phyloP scores from a whole-genome alignment of 345 rosid genomes.

The Turritis glabra region DNA sequence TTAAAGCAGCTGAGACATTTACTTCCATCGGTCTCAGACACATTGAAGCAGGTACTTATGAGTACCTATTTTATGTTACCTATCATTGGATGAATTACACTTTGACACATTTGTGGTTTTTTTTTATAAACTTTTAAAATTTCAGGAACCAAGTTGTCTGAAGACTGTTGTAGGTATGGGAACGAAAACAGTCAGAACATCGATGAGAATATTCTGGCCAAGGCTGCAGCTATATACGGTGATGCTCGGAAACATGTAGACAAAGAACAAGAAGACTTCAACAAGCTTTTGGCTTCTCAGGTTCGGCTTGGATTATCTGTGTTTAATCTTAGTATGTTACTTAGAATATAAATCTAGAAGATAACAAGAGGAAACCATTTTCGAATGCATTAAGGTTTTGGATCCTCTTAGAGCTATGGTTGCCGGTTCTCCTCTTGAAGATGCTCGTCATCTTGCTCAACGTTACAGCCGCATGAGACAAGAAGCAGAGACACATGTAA shows the following conservation, averaged over 20 bases:
- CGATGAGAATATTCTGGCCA: conserved; percentile 73
- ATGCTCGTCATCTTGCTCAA: conserved; percentile 97
- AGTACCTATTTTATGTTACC: conserved; percentile 1
- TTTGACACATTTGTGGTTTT: neutral
- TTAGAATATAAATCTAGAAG: neutral
- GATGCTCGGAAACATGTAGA: conserved; percentile 88
- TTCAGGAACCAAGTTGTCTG: conserved; percentile 82
- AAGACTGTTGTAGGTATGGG: conserved; percentile 85
- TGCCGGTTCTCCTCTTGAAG: conserved; percentile 75
- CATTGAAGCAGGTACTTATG: conserved; percentile 74
- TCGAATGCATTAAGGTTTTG: conserved; percentile 42
- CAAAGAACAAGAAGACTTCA: conserved; percentile 88
- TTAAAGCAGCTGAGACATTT: conserved; percentile 80
- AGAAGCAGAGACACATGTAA: conserved; percentile 94
- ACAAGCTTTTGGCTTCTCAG: conserved; percentile 72
- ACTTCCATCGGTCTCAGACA: conserved; percentile 75
- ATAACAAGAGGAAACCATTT: neutral
- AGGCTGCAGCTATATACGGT: conserved; percentile 91
- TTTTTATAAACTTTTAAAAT: conserved; percentile 22
- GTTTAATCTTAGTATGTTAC: neutral
- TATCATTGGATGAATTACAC: neutral
- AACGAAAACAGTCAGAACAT: conserved; percentile 69
- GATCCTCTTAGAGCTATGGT: conserved; percentile 95
- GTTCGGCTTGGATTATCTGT: conserved; percentile 38
- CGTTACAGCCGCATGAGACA: conserved; percentile 98